phyloP scores from a whole-genome alignment of 805 yeast genomes.

The Nakazawaea populi region DNA sequence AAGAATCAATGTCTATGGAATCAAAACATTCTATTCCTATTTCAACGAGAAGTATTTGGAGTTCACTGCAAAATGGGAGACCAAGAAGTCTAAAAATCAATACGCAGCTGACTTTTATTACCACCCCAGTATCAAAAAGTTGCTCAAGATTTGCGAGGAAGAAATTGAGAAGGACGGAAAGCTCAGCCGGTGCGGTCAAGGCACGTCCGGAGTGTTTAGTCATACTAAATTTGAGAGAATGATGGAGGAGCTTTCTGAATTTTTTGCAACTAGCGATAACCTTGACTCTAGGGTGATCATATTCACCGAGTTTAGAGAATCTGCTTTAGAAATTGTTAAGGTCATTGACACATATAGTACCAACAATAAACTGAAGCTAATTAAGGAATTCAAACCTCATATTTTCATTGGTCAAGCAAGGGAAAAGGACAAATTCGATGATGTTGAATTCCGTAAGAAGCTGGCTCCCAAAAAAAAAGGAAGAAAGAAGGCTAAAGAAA shows the following conservation, averaged over 20 bases:
- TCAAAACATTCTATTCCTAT: constrained; percentile 67
- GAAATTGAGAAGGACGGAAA: constrained; percentile 27
- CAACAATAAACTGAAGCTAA: constrained; percentile 19
- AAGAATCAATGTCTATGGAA: constrained; percentile 75
- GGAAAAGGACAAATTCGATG: constrained; percentile 66
- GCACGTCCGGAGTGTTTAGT: constrained; percentile 32
- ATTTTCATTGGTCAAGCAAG: constrained; percentile 90
- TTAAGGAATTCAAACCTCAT: constrained; percentile 52
- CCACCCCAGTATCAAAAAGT: constrained; percentile 37
- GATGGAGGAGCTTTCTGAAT: constrained; percentile 49
- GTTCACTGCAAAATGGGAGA: constrained; percentile 50
- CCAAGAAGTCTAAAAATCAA: constrained; percentile 57
- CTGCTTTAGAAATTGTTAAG: constrained; percentile 82
- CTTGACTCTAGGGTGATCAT: constrained; percentile 70
- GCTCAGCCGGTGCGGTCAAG: constrained; percentile 14
- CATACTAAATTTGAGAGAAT: constrained; percentile 72
- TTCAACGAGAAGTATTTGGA: constrained; percentile 53
- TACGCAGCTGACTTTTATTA: constrained; percentile 57
- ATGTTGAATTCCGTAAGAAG: constrained; percentile 39
- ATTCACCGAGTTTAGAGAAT: constrained; percentile 83
- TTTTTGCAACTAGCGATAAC: constrained; percentile 37
- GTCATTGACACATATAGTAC: constrained; percentile 40
- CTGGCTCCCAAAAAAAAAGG: constrained; percentile 38
- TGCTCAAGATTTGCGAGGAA: constrained; percentile 40
- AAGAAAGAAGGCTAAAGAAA: constrained; percentile 26